A percentile compares a stretch with the other conserved stretches of the same genome.
phyloP scores from a whole-genome alignment of 2,329 filamentous ascomycete genomes.

The Ophiostoma tasmaniense region DNA sequence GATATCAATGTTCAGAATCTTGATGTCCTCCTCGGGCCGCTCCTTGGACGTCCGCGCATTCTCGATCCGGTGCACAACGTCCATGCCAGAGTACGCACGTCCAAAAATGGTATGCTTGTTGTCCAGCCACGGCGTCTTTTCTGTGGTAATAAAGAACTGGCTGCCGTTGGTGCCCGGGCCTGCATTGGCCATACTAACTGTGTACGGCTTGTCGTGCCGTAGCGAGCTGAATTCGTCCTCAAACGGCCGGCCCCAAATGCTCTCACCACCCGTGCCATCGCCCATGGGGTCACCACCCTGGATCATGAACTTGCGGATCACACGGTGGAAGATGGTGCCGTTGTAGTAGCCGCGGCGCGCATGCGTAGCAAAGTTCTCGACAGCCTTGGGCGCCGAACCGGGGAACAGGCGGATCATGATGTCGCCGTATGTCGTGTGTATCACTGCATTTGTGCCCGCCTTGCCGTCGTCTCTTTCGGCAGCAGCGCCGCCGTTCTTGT shows the following conservation, averaged over 20 bases:
- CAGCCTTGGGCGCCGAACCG: slow-evolving; percentile 82
- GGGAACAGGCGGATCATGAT: slow-evolving; percentile 91
- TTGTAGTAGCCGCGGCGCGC: slow-evolving; percentile 90
- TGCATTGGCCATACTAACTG: slow-evolving; percentile 94
- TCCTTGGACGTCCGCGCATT: slow-evolving; percentile 80
- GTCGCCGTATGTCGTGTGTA: slow-evolving; percentile 91
- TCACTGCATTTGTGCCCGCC: slow-evolving; percentile 67
- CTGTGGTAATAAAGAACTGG: slow-evolving; percentile 97
- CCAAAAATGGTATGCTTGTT: slow-evolving; percentile 96
- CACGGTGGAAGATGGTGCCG: slow-evolving; percentile 91
- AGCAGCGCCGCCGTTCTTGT: neutral
- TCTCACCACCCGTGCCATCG: slow-evolving; percentile 82
- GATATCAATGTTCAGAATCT: slow-evolving; percentile 81
- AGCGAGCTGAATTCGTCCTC: slow-evolving; percentile 88
- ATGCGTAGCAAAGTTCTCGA: slow-evolving; percentile 96
- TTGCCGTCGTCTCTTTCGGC: slow-evolving; percentile 38
- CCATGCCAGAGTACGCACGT: slow-evolving; percentile 77
- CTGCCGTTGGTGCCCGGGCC: slow-evolving; percentile 91
- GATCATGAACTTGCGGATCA: slow-evolving; percentile 99
- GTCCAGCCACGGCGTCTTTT: slow-evolving; percentile 94
- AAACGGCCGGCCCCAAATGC: slow-evolving; percentile 87
- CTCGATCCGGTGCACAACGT: slow-evolving; percentile 94
- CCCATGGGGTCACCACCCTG: slow-evolving; percentile 77
- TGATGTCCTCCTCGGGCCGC: slow-evolving; percentile 94
- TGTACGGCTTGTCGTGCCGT: slow-evolving; percentile 93